A percentile compares a stretch with the other conserved stretches of the same genome.
Evolutionary conservation across 257 asterid genomes (phyloP).

Genomic region (Misopates orontium): DNA sequence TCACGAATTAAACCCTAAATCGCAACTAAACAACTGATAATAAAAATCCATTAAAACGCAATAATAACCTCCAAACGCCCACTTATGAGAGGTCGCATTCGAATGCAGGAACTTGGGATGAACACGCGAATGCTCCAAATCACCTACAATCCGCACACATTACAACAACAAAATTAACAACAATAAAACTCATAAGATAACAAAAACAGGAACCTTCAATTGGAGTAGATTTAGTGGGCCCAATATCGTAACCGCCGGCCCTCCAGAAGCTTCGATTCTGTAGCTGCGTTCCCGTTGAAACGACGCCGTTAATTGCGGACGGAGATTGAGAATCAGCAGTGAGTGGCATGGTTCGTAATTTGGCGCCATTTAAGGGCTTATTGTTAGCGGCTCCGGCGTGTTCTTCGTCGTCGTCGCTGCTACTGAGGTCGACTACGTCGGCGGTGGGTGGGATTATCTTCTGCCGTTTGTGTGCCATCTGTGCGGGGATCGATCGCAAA

Average conservation of each 20-base stretch:
- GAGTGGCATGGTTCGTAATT: slow-evolving; percentile 25
- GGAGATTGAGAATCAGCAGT: slow-evolving; percentile 33
- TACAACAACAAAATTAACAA: not conserved
- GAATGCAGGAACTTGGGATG: slow-evolving; percentile 95
- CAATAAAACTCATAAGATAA: not conserved
- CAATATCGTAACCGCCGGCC: slow-evolving; percentile 76
- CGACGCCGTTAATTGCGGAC: slow-evolving; percentile 19
- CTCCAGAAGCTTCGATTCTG: slow-evolving; percentile 89
- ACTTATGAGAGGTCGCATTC: slow-evolving; percentile 90
- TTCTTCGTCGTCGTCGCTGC: slow-evolving; percentile 89
- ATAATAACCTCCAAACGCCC: slow-evolving; percentile 90
- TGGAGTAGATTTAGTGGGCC: slow-evolving; percentile 35
- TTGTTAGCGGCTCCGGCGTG: slow-evolving; percentile 23
- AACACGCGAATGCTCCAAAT: slow-evolving; percentile 92
- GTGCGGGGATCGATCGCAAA: too few species aligned
- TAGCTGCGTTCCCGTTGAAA: slow-evolving; percentile 36
- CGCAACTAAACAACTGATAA: too few species aligned
- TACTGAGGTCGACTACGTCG: slow-evolving; percentile 61
- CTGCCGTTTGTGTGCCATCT: slow-evolving; percentile 43
- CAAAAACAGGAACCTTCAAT: slow-evolving; percentile 39
- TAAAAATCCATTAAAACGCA: not conserved
- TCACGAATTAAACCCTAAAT: not conserved
- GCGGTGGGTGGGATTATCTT: slow-evolving; percentile 40
- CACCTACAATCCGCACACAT: slow-evolving; percentile 48
- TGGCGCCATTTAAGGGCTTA: slow-evolving; percentile 25